Evolutionary conservation across 2,329 filamentous ascomycete genomes (phyloP).

Genomic region (Colletotrichum navitas): DNA sequence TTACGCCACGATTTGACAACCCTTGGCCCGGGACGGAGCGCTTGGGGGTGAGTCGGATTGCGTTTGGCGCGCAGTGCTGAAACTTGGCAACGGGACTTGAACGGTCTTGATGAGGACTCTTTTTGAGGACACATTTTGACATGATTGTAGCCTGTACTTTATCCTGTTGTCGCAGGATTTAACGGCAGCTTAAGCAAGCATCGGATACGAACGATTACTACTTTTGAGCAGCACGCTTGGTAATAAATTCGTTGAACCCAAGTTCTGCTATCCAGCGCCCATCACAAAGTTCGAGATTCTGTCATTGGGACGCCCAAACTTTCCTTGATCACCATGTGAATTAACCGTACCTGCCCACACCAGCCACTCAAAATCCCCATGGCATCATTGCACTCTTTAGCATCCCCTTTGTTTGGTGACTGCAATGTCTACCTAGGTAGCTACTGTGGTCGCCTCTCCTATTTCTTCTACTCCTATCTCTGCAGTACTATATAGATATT

Average conservation of each 20-base stretch:
- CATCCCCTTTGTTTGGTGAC: not conserved
- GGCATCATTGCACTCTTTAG: not conserved
- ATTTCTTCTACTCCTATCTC: not conserved
- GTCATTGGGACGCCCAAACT: not conserved
- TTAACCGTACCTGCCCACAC: no score
- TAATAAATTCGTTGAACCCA: not conserved
- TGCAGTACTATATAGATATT: not conserved
- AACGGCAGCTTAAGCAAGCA: constrained; percentile 3
- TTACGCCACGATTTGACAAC: constrained; percentile 1
- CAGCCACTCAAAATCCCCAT: not conserved
- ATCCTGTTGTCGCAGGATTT: not conserved
- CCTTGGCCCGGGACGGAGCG: not conserved
- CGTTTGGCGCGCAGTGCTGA: constrained; percentile 10
- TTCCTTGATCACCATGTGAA: not conserved
- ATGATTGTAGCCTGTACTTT: constrained; percentile 2
- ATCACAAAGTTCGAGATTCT: no score
- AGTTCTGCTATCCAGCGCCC: not conserved
- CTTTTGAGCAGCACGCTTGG: not conserved
- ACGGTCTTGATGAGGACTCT: constrained; percentile 14
- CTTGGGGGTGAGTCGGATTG: not conserved
- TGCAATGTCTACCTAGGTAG: no score
- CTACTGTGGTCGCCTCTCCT: not conserved
- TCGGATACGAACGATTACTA: constrained; percentile 13
- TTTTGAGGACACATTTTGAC: constrained; percentile 9
- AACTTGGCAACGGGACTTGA: constrained; percentile 34